These are phyloP conservation scores for Wickerhamiella lipophila DNA, from an alignment of 805 yeast genomes.

Conservation along the genomic window DNA sequence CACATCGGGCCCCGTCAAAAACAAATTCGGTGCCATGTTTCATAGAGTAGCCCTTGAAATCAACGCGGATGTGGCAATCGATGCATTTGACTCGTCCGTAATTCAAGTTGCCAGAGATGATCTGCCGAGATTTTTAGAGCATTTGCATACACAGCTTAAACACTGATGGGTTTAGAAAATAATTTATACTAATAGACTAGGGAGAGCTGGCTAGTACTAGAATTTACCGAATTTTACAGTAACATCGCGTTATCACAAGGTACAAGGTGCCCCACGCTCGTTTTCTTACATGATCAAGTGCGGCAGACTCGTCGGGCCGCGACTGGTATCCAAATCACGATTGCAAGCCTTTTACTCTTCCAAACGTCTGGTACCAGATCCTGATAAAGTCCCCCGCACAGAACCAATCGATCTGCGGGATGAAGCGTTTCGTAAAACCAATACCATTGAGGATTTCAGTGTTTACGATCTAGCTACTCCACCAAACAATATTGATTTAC, in stretches of 20 bases:
- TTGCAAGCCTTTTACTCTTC: background rate
- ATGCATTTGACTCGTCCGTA: constrained; percentile 88
- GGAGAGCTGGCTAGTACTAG: too few relatives aligned
- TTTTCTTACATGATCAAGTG: too few relatives aligned
- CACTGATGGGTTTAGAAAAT: background rate
- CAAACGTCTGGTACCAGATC: constrained; percentile 21
- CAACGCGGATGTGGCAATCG: constrained; percentile 80
- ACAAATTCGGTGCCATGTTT: constrained; percentile 82
- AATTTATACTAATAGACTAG: too few relatives aligned
- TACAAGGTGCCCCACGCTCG: too few relatives aligned
- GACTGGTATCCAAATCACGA: too few relatives aligned
- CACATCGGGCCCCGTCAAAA: constrained; percentile 25
- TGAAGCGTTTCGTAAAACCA: constrained; percentile 21
- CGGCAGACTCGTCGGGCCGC: too few relatives aligned
- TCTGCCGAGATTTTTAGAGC: constrained; percentile 73
- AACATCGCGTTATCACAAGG: too few relatives aligned
- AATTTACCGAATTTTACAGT: too few relatives aligned
- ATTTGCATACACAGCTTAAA: constrained; percentile 29
- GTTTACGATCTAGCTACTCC: constrained; percentile 36
- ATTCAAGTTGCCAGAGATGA: constrained; percentile 85
- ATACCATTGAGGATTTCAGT: constrained; percentile 30
- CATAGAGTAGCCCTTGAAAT: constrained; percentile 75
- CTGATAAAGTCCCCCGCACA: constrained; percentile 20
- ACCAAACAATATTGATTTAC: constrained; percentile 38
- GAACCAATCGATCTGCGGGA: constrained; percentile 19